phyloP scores from a whole-genome alignment of 345 rosid species.

The Corchorus olitorius region DNA sequence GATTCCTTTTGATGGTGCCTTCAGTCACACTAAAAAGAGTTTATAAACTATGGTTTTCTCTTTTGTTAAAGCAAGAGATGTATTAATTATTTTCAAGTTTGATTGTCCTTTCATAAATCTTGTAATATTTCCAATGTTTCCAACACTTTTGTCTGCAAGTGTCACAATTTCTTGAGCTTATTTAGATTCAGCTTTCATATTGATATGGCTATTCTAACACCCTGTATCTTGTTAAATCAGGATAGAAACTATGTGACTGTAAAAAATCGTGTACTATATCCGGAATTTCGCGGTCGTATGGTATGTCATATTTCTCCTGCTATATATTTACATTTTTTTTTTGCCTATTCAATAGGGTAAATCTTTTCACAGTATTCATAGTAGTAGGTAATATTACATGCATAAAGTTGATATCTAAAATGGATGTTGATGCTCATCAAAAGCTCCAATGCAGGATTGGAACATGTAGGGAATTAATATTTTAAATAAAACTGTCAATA shows the following conservation, averaged over 20 bases:
- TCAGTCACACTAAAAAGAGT: background rate
- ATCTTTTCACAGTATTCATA: background rate
- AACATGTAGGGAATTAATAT: background rate
- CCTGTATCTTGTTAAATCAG: conserved; percentile 43
- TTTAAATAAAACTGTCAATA: background rate
- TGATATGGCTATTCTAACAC: conserved; percentile 16
- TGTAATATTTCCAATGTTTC: background rate
- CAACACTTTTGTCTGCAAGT: background rate
- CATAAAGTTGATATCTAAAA: no score
- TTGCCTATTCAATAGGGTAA: background rate
- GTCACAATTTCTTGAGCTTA: conserved; percentile 14
- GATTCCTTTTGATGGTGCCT: background rate
- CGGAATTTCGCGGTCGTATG: conserved; percentile 99
- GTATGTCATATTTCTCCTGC: conserved; percentile 42
- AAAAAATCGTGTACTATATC: conserved; percentile 65
- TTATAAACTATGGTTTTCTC: background rate
- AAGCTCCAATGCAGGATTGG: no score
- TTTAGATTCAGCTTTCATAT: conserved; percentile 6
- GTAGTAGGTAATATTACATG: background rate
- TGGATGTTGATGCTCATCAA: no score
- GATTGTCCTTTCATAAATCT: conserved; percentile 8
- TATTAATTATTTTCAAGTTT: background rate
- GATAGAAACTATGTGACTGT: conserved; percentile 82
- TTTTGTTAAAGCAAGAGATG: background rate
- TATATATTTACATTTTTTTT: background rate